These are phyloP conservation scores for Flaveria robusta DNA, from an alignment of 129 eudicot genomes.

Conservation along the genomic window DNA sequence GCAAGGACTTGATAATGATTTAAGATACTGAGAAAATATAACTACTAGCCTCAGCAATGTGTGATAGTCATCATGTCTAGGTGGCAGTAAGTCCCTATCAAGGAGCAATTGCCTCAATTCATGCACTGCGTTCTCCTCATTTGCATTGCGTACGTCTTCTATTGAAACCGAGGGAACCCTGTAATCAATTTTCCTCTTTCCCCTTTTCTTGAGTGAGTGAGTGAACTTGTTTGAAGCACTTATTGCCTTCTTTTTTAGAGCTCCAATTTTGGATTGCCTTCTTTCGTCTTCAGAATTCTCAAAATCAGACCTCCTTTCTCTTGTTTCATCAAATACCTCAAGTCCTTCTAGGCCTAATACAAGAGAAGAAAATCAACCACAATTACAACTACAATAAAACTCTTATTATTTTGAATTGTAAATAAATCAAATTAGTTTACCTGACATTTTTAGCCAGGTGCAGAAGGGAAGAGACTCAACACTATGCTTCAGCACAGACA, in stretches of 20 bases:
- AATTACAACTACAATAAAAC: not conserved
- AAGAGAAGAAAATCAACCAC: conserved; percentile 13
- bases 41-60: conserved; percentile 65
- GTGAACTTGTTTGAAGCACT: conserved; percentile 86
- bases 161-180: conserved; percentile 77
- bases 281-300: conserved; percentile 83
- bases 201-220: conserved; percentile 82
- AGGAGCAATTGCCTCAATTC: conserved; percentile 71
- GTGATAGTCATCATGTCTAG: conserved; percentile 83
- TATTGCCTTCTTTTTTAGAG: conserved; percentile 70
- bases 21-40: conserved; percentile 4
- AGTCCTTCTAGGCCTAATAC: conserved; percentile 50
- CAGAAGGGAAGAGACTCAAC: conserved; percentile 35
- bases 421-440: conserved; percentile 34
- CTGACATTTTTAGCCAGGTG: conserved; percentile 64
- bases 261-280: conserved; percentile 64
- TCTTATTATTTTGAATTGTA: not conserved
- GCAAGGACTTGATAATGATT: conserved; percentile 8
- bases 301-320: conserved; percentile 71
- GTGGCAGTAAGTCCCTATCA: conserved; percentile 58
- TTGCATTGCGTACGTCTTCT: conserved; percentile 78
- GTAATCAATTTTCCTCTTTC: conserved; percentile 75
- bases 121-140: conserved; percentile 69
- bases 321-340: conserved; percentile 59
- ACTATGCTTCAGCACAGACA: conserved; percentile 27